Evolutionary conservation across 345 rosid genomes (phyloP), one percentile per base, ranked within the genome.

Genomic region (Cardamine occulta): DNA sequence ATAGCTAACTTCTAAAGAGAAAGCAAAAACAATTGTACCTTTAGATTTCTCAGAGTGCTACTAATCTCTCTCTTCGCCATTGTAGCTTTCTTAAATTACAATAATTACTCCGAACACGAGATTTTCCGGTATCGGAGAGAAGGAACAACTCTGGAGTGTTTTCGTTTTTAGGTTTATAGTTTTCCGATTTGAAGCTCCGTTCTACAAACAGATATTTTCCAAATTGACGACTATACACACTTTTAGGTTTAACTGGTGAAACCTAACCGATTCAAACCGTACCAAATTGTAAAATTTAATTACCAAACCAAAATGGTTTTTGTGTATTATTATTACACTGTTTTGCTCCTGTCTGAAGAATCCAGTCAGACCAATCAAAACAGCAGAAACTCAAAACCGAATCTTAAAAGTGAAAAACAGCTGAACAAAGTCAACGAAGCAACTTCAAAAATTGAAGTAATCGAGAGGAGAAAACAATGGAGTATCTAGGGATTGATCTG

Each of bases 61-160:
- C 97, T 91, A 32, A 94, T 84, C 86, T 90, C 98, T 29, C 96
- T 89, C 79, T 88, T 92, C 54, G 93, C 88, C 97, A 90, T 92
- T 61, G 13, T 3, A 59, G 74, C 70, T 78, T 13, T 28, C 72
- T 47, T 42, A 47, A 35, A 42, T 29, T 23, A 35, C 66, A 24
- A 14, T 51, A 6, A 14, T 31, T 42, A 54, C 51, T 13, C 31
- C 35, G n/a, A 34, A 21, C 48, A 47, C 73, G 34, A 71, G 34
- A 23, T 69, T 62, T 21, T 17, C 70, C 48, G 70, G 15, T 54
- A 24, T 70, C 76, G 70, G 49, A 21, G 49, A 55, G 23, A 32
- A 63, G 17, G 65, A 49, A 48, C 35, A 64, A 45, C 4, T 29
- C 56, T 49, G 0, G 48, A 19, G 45, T 13, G 59, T 71, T 64